A percentile compares a stretch with the other conserved stretches of the same genome.
phyloP scores from a whole-genome alignment of 2,329 filamentous ascomycete genomes.

The Neofusicoccum cordaticola region DNA sequence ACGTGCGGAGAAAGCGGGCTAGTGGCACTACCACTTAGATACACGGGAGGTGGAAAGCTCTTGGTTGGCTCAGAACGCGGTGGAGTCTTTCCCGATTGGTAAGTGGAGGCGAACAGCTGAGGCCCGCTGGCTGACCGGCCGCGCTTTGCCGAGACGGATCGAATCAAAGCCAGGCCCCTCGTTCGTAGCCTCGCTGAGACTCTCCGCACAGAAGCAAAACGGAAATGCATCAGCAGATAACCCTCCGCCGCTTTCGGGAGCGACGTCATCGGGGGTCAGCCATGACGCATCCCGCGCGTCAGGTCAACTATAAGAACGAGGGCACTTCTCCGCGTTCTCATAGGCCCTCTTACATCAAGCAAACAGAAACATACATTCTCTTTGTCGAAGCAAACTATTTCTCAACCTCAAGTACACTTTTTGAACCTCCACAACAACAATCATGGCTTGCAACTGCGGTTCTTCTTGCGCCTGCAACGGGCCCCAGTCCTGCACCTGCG shows the following conservation, averaged over 20 bases:
- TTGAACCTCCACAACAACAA: not conserved
- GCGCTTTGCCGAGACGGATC: no score
- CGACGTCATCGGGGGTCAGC: not conserved
- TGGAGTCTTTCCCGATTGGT: not conserved
- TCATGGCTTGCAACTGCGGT: slow-evolving; percentile 8
- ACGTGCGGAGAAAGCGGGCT: not conserved
- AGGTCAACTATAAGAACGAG: not conserved
- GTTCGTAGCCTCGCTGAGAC: no score
- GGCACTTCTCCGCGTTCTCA: not conserved
- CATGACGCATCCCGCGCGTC: not conserved
- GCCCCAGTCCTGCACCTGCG: not conserved
- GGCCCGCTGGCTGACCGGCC: no score
- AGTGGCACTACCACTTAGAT: not conserved
- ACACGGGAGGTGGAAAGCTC: no score
- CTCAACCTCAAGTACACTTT: not conserved
- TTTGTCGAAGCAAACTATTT: not conserved
- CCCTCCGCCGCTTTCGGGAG: not conserved
- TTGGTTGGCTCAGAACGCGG: no score
- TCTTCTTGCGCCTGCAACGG: slow-evolving; percentile 7
- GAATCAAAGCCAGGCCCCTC: no score
- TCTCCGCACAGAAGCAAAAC: no score
- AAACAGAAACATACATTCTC: not conserved
- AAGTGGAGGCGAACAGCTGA: no score
- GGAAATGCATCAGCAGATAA: not conserved
- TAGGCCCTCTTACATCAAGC: not conserved